Conservation (phyloP, 495 filamentous ascomycete species). For the Xylaria palmicola region DNA sequence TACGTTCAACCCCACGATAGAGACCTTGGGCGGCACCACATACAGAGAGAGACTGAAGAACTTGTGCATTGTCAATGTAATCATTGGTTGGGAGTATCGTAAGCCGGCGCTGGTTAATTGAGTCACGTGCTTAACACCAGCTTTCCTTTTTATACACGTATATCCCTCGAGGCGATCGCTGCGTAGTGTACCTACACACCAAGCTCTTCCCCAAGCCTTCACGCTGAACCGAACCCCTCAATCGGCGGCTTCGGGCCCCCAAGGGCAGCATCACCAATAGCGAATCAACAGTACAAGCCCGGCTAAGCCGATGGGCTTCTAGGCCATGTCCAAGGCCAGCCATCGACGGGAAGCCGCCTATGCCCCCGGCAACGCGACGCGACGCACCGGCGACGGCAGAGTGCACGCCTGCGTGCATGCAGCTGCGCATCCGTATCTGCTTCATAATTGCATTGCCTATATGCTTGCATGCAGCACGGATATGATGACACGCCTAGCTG, state of each 20-base stretch:
- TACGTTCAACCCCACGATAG: not conserved
- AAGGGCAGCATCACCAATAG: not conserved
- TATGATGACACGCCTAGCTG: conserved; percentile 10
- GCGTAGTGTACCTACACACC: not conserved
- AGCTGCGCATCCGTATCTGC: not conserved
- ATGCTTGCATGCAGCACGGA: conserved; percentile 4
- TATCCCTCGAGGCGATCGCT: not conserved
- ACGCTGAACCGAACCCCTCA: not conserved
- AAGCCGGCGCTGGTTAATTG: not conserved
- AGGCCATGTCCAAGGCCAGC: not conserved
- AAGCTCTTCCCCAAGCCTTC: conserved; percentile 1
- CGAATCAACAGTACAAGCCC: not conserved
- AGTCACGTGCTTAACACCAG: conserved; percentile 6
- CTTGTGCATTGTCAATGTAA: not conserved
- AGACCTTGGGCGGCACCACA: not conserved
- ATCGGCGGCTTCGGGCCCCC: no score
- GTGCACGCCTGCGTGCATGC: conserved; percentile 11
- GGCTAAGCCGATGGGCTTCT: conserved; percentile 1
- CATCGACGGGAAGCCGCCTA: not conserved
- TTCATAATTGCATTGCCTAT: conserved; percentile 3
- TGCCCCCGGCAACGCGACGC: no score
- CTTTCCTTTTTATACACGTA: not conserved
- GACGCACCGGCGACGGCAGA: conserved; percentile 3
- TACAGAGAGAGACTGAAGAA: not conserved
- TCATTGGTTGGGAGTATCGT: not conserved